Evolutionary conservation across 805 yeast genomes (phyloP).

Genomic region (Wickerhamiella occidentalis): DNA sequence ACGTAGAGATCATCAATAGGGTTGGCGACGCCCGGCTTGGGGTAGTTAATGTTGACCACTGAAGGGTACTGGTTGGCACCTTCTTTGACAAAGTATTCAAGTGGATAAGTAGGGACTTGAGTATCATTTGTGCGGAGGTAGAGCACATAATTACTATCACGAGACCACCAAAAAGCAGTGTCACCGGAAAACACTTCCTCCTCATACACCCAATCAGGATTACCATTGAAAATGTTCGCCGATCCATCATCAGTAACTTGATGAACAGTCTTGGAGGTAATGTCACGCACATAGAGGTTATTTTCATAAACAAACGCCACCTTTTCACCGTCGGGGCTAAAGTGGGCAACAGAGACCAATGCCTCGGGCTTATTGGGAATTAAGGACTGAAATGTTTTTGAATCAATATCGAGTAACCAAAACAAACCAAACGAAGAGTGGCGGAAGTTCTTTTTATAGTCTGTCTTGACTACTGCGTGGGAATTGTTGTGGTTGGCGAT

Average conservation of each 20-base stretch:
- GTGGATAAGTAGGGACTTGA: conserved; percentile 54
- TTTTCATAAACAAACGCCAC: conserved; percentile 59
- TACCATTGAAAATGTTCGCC: conserved; percentile 63
- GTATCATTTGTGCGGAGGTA: conserved; percentile 63
- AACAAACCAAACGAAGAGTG: conserved; percentile 53
- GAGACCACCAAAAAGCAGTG: conserved; percentile 80
- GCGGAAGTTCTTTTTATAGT: conserved; percentile 44
- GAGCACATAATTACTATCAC: conserved; percentile 50
- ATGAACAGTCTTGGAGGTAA: conserved; percentile 23
- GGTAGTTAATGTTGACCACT: conserved; percentile 53
- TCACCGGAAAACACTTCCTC: conserved; percentile 72
- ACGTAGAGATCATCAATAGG: conserved; percentile 50
- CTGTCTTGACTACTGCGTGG: conserved; percentile 45
- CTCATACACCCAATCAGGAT: conserved; percentile 91
- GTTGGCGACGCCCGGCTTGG: conserved; percentile 71
- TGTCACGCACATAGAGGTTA: conserved; percentile 46
- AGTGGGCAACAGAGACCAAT: conserved; percentile 43
- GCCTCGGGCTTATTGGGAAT: conserved; percentile 16
- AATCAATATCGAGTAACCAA: conserved; percentile 46
- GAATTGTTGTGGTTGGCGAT: conserved; percentile 36
- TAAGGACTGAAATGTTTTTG: conserved; percentile 28
- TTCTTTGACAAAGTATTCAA: conserved; percentile 45
- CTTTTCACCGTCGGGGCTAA: conserved; percentile 61
- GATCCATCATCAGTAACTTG: conserved; percentile 64
- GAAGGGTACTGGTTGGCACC: conserved; percentile 45